Evolutionary conservation across 2,329 filamentous ascomycete genomes (phyloP).

Genomic region (Fusarium mangiferae): DNA sequence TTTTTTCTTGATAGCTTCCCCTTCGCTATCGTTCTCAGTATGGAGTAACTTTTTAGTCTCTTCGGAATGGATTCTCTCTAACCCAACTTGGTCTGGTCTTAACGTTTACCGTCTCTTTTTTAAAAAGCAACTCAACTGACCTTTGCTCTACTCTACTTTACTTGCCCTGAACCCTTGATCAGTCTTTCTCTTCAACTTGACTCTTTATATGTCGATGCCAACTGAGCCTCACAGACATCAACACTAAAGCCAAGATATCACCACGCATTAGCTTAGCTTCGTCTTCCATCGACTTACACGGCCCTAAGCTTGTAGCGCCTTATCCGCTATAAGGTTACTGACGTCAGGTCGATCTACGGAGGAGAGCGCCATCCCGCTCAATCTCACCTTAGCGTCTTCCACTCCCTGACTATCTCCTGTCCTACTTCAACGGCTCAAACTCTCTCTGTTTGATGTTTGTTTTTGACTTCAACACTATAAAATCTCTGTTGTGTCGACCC

Average conservation of each 20-base stretch:
- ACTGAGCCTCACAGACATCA: background rate
- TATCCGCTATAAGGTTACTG: conserved; percentile 9
- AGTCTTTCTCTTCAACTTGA: background rate
- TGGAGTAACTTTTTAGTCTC: background rate
- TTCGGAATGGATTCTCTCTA: background rate
- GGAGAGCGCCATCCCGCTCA: conserved; percentile 20
- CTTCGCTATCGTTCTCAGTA: background rate
- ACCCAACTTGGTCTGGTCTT: conserved; percentile 5
- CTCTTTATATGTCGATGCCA: background rate
- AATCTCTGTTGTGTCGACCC: background rate
- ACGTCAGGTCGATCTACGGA: conserved; percentile 19
- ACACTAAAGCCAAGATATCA: background rate
- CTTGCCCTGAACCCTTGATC: background rate
- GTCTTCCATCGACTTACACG: background rate
- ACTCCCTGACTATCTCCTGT: conserved; percentile 15
- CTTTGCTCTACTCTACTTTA: background rate
- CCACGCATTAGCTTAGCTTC: background rate
- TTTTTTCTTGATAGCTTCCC: conserved; percentile 19
- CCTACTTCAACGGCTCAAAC: background rate
- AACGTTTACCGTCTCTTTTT: conserved; percentile 12
- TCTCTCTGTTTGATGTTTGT: background rate
- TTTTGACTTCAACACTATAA: background rate
- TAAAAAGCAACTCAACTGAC: background rate
- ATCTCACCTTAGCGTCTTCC: conserved; percentile 15
- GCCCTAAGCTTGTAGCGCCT: background rate